These are phyloP conservation scores for Citrullus mucosospermus DNA, from an alignment of 306 rosid species.

Conservation along the genomic window DNA sequence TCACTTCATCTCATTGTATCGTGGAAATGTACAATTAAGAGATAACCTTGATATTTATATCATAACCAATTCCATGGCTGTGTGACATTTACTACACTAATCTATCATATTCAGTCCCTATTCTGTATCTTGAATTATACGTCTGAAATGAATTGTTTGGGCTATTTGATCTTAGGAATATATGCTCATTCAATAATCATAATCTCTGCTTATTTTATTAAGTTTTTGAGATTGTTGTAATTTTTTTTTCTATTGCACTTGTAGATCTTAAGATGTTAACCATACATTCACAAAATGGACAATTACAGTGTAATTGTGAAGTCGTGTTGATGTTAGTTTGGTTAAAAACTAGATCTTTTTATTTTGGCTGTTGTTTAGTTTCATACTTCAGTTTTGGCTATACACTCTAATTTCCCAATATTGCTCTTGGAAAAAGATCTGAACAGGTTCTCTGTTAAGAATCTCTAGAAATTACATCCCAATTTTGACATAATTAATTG, in stretches of 20 bases:
- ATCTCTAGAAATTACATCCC: no score
- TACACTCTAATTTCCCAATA: no score
- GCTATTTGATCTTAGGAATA: no score
- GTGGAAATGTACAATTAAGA: background rate
- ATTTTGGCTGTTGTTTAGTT: no score
- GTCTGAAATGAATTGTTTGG: background rate
- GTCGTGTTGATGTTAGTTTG: no score
- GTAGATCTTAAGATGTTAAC: background rate
- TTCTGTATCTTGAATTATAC: background rate
- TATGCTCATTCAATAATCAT: background rate
- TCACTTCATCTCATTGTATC: background rate
- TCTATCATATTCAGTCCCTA: background rate
- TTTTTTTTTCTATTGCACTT: background rate
- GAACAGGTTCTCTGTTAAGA: no score
- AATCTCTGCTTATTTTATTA: background rate
- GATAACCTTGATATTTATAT: background rate
- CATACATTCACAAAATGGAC: background rate
- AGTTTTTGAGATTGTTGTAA: background rate
- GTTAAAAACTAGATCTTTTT: no score
- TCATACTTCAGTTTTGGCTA: no score
- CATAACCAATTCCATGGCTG: background rate
- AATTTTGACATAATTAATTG: no score
- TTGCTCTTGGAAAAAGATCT: no score
- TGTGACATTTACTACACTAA: background rate
- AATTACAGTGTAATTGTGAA: no score